Evolutionary conservation across 805 yeast genomes (phyloP).

Genomic region (Kluyveromyces wickerhamii): DNA sequence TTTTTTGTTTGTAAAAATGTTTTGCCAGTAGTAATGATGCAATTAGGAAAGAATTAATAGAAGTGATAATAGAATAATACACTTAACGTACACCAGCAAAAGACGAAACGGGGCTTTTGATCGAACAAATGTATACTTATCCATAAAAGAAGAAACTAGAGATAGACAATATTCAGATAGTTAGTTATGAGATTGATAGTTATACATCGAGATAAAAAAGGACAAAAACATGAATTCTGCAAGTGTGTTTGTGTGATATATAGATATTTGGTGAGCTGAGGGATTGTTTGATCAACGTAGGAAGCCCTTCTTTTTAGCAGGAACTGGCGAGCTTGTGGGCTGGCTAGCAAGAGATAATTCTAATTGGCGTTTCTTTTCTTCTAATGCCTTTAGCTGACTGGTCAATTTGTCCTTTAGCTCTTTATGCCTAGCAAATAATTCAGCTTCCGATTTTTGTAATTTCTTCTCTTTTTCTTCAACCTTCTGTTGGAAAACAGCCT

Average conservation of each 20-base stretch:
- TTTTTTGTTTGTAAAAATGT: too few species aligned
- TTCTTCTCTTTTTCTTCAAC: conserved; percentile 96
- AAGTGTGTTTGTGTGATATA: too few species aligned
- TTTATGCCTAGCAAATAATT: conserved; percentile 87
- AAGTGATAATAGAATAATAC: too few species aligned
- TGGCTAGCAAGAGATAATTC: conserved; percentile 37
- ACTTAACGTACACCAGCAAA: too few species aligned
- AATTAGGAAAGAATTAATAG: too few species aligned
- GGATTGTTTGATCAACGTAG: conserved; percentile 40
- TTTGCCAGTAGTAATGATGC: too few species aligned
- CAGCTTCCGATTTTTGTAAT: conserved; percentile 93
- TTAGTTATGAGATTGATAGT: conserved; percentile 1
- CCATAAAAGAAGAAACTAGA: too few species aligned
- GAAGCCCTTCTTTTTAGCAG: conserved; percentile 73
- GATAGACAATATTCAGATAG: too few species aligned
- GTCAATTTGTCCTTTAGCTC: conserved; percentile 94
- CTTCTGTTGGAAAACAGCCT: conserved; percentile 90
- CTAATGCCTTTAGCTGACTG: conserved; percentile 81
- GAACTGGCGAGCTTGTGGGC: conserved; percentile 41
- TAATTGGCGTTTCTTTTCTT: conserved; percentile 79
- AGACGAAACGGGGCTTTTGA: too few species aligned
- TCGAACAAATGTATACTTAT: too few species aligned
- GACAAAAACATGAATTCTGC: too few species aligned
- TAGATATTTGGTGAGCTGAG: not conserved
- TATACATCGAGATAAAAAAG: not conserved